Evolutionary conservation across 1,284 basidiomycete species (phyloP), one percentile per base, ranked within the genome.

Genomic region (Austroboletus niveus): DNA sequence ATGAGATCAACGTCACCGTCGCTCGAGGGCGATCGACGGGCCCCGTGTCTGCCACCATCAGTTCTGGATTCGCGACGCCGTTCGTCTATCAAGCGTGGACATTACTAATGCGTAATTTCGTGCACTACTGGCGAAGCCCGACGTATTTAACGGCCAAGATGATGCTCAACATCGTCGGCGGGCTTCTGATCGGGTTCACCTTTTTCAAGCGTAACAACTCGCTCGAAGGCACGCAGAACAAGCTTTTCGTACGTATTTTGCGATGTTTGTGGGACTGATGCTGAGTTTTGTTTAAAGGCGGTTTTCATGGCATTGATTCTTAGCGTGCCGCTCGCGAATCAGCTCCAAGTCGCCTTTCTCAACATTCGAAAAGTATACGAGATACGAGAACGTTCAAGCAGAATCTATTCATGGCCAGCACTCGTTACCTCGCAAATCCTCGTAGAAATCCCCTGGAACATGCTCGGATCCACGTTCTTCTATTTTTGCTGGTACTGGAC

Each of bases 331-430:
- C 52, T 68, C 5, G 60, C 59, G 20, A 63, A 70, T 42, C 68
- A 71, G 17, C 54, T 72, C 1, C 65, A 68, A 46, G 60, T 63
- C 31, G 9, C 59, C n/a, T 69, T 63, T 44, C 42, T 69, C 22
- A 46, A 56, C 22, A 47, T 66, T 50, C 75, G 81, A 11, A 70
- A 71, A 8, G 73, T 90, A 14, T 92, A 87, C 66, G 86, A 90
- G 63, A 81, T 82, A 12, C 79, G 89, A 32, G 89, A 92, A 66
- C 78, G 83, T 1, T 77, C 86, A 0, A 87, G 85, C 57, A 80
- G 87, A 62, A 89, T 90, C 64, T 95, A 94, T 73, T 82, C 82
- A 46, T 95, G 93, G 93, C 76, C 83, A 8, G 82, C 88, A 1
- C 79, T 94, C 42, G 65, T 85, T 6, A 29, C 27, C 4, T 29